A percentile compares a stretch with the other conserved stretches of the same genome.
These are phyloP conservation scores for Mesembryanthemum crystallinum DNA, from an alignment of 148 eudicot species.

Conservation along the genomic window DNA sequence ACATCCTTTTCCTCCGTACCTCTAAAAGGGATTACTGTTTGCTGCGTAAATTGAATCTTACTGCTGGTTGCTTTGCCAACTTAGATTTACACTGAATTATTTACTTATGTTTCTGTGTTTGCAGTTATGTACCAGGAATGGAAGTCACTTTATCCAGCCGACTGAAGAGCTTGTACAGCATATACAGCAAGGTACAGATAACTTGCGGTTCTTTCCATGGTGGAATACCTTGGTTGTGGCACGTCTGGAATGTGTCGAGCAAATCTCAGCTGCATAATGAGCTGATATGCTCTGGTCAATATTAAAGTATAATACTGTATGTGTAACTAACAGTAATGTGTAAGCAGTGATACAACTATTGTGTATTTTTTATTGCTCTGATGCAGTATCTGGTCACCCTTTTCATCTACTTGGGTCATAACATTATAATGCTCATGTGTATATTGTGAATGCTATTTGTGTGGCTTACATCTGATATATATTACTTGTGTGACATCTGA, in stretches of 20 bases:
- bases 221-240: neutral
- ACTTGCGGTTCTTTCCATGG: neutral
- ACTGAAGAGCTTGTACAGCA: conserved; percentile 84
- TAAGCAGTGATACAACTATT: too few species aligned
- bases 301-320: neutral
- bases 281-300: neutral
- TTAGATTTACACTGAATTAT: conserved; percentile 14
- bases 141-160: conserved; percentile 88
- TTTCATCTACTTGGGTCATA: neutral
- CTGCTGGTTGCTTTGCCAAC: conserved; percentile 15
- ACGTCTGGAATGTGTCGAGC: neutral
- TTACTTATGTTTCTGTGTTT: conserved; percentile 26
- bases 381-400: too few species aligned
- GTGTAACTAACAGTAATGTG: too few species aligned
- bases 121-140: conserved; percentile 97
- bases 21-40: neutral
- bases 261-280: neutral
- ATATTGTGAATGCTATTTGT: neutral
- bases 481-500: conserved; percentile 9
- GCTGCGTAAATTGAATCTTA: conserved; percentile 8
- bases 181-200: conserved; percentile 72
- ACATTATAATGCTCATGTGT: neutral
- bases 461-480: neutral
- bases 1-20: neutral
- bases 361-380: too few species aligned